Evolutionary conservation across 495 filamentous ascomycete genomes (phyloP).

Genomic region (Lophium mytilinum): DNA sequence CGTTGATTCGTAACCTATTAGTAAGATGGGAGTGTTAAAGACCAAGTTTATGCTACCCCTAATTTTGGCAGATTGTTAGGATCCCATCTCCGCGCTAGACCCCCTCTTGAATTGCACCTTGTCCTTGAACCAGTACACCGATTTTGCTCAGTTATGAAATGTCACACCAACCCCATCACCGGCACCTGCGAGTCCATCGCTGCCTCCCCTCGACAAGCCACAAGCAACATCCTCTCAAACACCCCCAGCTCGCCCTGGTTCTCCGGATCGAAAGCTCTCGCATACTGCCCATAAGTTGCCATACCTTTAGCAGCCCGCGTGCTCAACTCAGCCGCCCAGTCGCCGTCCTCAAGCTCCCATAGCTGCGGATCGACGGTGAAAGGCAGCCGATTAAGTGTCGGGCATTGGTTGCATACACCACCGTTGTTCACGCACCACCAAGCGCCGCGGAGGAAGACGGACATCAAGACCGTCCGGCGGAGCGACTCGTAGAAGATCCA

Average conservation of each 20-base stretch:
- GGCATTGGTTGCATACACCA: constrained; percentile 11
- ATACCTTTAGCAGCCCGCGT: background rate
- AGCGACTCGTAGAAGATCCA: constrained; percentile 21
- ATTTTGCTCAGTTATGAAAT: too few relatives aligned
- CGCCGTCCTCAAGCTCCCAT: constrained; percentile 1
- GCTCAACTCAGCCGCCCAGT: background rate
- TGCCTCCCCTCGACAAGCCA: constrained; percentile 13
- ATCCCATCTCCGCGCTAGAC: too few relatives aligned
- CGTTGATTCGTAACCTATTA: too few relatives aligned
- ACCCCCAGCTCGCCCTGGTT: background rate
- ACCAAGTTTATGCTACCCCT: too few relatives aligned
- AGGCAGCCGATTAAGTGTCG: constrained; percentile 5
- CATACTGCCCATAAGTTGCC: constrained; percentile 8
- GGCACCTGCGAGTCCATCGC: background rate
- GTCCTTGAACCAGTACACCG: too few relatives aligned
- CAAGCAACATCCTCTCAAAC: constrained; percentile 14
- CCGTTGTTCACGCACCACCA: constrained; percentile 1
- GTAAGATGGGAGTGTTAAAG: too few relatives aligned
- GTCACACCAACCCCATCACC: too few relatives aligned
- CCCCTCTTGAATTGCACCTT: too few relatives aligned
- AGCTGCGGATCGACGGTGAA: background rate
- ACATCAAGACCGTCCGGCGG: constrained; percentile 17
- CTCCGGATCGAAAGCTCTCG: background rate
- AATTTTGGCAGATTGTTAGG: too few relatives aligned
- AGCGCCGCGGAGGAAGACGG: constrained; percentile 10